Evolutionary conservation across 1,139 yeast genomes (phyloP), one percentile per base, ranked within the genome.

Genomic region (Blastobotrys arbuscula): DNA sequence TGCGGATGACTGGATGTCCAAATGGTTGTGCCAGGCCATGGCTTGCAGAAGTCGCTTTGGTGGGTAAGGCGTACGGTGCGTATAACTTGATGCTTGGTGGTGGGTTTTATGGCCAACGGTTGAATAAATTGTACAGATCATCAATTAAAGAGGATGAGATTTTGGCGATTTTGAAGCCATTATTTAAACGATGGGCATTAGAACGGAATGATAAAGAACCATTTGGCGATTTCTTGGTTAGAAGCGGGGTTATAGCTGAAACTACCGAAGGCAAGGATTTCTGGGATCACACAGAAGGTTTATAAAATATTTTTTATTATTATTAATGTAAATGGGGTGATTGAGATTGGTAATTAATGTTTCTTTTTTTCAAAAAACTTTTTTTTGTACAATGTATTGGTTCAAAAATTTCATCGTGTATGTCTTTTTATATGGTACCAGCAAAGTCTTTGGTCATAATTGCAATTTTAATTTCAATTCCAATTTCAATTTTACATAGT

Each of bases 1-100:
- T 92, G 96, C 82, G 98, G 73, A 90, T 92, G 97, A 89, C 97
- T 39, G 98, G 98, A 54, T 92, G 98, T 77, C 97, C 97, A 50
- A 92, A 92, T 67, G 98, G 97, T 57, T 92, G 98, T 75, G 92
- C 98, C 24, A 82, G 98, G 68, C 97, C 97, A 20, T 92, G 97
- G 97, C 73, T 92, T 48, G 97, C 97, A 2, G 98, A 92, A 69
- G 81, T 92, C 51, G 97, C 97, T 0, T 75, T 88, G 53, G 95
- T 92, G 48, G 98, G 98, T 69, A 92, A 92, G 68, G 97, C 97
- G 0, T 79, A 76, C 54, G 96, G 95, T 47, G 90, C 95, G 12
- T 92, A 92, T 71, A 92, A 92, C 69, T 76, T 92, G 70, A 77
- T 89, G 88, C 77, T 92, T 59, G 98, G 98, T 60, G 98, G 98